A percentile compares a stretch with the other conserved stretches of the same genome.
Evolutionary conservation across 106 monocot species (phyloP).

Genomic region (Apostasia ramifera): DNA sequence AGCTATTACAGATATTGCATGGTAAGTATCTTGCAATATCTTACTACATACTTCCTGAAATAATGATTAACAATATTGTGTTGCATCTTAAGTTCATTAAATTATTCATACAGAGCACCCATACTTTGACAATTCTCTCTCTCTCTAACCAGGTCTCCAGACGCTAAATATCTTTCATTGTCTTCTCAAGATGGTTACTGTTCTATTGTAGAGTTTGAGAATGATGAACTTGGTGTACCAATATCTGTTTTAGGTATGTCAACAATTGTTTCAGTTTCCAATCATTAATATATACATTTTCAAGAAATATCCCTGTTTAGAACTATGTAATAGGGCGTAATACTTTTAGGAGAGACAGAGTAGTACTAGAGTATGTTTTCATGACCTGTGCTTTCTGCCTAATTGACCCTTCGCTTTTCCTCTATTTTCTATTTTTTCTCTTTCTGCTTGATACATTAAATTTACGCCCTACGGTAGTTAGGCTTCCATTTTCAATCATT

Average conservation of each 20-base stretch:
- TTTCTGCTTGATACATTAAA: no score
- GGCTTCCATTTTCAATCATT: no score
- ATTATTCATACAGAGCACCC: not conserved
- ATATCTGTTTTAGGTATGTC: conserved; percentile 45
- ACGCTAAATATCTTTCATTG: conserved; percentile 76
- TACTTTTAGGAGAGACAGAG: not conserved
- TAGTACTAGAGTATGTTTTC: not conserved
- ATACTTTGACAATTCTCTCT: not conserved
- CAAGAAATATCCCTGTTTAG: not conserved
- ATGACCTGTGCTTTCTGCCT: not conserved
- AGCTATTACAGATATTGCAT: conserved; percentile 90
- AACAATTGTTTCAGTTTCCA: not conserved
- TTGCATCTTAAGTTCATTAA: not conserved
- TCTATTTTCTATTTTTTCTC: no score
- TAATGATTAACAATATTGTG: not conserved
- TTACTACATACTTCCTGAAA: not conserved
- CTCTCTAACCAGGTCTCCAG: conserved; percentile 47
- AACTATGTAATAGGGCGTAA: not conserved
- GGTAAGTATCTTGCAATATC: conserved; percentile 31
- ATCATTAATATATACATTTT: not conserved
- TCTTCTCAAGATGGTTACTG: conserved; percentile 91
- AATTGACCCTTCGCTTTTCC: no score
- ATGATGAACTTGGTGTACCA: conserved; percentile 65
- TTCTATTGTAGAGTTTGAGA: conserved; percentile 82
- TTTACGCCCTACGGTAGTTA: no score